Percentiles rank a stretch among this genome's conserved stretches.
These are phyloP conservation scores for Acacia confusa DNA, from an alignment of 306 rosid species.

Conservation along the genomic window DNA sequence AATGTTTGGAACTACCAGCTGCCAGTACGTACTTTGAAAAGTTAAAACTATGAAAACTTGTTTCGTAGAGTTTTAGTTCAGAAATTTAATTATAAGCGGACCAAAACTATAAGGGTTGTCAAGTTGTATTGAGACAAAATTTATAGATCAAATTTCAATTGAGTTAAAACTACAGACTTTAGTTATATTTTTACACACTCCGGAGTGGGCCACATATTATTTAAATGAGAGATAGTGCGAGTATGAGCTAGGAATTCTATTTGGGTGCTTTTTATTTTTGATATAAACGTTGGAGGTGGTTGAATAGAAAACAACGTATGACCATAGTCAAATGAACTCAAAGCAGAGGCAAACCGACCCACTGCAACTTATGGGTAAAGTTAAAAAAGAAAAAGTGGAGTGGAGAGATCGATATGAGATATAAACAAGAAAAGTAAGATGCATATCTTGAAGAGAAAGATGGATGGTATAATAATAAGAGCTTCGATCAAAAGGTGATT, in stretches of 20 bases:
- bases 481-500: conserved; percentile 39
- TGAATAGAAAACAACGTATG: background rate
- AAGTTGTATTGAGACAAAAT: too few species aligned
- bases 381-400: conserved; percentile 8
- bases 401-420: conserved; percentile 1
- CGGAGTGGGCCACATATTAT: background rate
- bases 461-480: conserved; percentile 26
- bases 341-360: background rate
- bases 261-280: background rate
- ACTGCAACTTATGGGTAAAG: conserved; percentile 16
- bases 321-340: background rate
- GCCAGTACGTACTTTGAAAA: too few species aligned
- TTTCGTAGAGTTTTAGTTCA: too few species aligned
- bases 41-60: too few species aligned
- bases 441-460: conserved; percentile 45
- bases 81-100: too few species aligned
- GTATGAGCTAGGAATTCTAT: background rate
- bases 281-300: background rate
- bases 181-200: background rate
- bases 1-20: too few species aligned
- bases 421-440: conserved; percentile 20
- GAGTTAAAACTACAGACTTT: background rate
- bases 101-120: too few species aligned
- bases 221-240: background rate
- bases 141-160: too few species aligned